Evolutionary conservation across 148 eudicot genomes (phyloP), one percentile per base, ranked within the genome.

Genomic region (Nyssa sinensis): DNA sequence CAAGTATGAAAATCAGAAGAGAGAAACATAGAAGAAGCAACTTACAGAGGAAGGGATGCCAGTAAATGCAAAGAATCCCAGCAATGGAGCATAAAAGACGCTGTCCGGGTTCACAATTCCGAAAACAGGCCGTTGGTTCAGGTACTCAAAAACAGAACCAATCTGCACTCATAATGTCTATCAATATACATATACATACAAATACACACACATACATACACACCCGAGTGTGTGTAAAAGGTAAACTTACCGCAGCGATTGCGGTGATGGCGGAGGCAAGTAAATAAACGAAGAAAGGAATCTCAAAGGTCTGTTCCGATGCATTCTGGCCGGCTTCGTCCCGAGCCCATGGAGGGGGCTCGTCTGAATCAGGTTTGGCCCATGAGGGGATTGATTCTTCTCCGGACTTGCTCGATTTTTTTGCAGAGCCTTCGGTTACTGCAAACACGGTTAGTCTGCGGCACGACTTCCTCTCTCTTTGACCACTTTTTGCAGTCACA

Each of bases 321-420:
- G 81, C 87, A 57, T 21, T 79, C 35, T 65, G 31, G 7, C 79
- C 83, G 53, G 78, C 81, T 71, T 93, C 96, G 28, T 78, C 70
- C 19, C 93, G 84, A 59, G 97, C 99, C 99, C 99, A 95, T 37
- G 99, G 99, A 2, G 99, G 99, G 1, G 90, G 96, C 84, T 92
- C 99, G n/a, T 89, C 91, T 0, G 99, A 88, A 72, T 84, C 90
- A 2, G 89, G 96, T 67, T 75, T 80, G 47, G 97, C 99, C 99
- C 99, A 95, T 8, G 91, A 78, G 28, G 99, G 99, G 60, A 89
- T 75, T 66, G 85, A 71, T 53, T 89, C 77, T 74, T 77, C 77
- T 69, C 39, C 75, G 21, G 86, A 78, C 49, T 90, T 83, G 16
- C 76, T 82, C 6, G 88, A 69, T 34, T 83, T 85, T 53, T 86